These are phyloP conservation scores for Primulina huaijiensis DNA, from an alignment of 257 asterid genomes.

Conservation along the genomic window DNA sequence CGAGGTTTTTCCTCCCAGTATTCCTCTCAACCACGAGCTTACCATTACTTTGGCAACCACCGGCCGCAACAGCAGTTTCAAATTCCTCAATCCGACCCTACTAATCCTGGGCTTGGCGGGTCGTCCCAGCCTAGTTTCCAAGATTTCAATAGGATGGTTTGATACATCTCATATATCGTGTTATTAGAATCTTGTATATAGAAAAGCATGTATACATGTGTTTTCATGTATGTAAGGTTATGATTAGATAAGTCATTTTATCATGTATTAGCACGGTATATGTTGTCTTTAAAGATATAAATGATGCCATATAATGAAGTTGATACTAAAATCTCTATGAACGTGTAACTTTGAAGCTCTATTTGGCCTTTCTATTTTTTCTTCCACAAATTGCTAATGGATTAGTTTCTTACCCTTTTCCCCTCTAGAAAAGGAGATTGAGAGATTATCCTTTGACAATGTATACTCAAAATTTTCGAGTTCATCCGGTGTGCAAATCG, in stretches of 20 bases:
- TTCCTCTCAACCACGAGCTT: slow-evolving; percentile 42
- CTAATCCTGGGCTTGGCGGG: slow-evolving; percentile 32
- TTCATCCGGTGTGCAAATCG: background rate
- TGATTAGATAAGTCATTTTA: slow-evolving; percentile 9
- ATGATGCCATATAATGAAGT: slow-evolving; percentile 10
- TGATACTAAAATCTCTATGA: background rate
- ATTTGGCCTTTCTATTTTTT: background rate
- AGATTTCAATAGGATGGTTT: slow-evolving; percentile 45
- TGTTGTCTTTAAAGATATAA: slow-evolving; percentile 7
- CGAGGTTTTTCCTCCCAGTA: slow-evolving; percentile 43
- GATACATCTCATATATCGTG: slow-evolving; percentile 9
- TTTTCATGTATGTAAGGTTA: background rate
- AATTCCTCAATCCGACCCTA: slow-evolving; percentile 33
- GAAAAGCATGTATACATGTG: slow-evolving; percentile 14
- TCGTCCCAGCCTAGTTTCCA: slow-evolving; percentile 40
- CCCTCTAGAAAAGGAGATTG: too few relatives aligned
- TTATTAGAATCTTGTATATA: slow-evolving; percentile 24
- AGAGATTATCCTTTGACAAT: too few relatives aligned
- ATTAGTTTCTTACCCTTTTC: too few relatives aligned
- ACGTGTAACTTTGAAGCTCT: background rate
- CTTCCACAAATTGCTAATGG: background rate
- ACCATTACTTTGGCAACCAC: slow-evolving; percentile 43
- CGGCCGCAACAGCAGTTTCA: slow-evolving; percentile 40
- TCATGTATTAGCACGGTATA: background rate
- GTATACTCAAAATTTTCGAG: too few relatives aligned